Percentiles rank a stretch among this genome's conserved stretches.
Evolutionary conservation across 2,329 filamentous ascomycete genomes (phyloP).

Genomic region (Fusarium mundagurra): DNA sequence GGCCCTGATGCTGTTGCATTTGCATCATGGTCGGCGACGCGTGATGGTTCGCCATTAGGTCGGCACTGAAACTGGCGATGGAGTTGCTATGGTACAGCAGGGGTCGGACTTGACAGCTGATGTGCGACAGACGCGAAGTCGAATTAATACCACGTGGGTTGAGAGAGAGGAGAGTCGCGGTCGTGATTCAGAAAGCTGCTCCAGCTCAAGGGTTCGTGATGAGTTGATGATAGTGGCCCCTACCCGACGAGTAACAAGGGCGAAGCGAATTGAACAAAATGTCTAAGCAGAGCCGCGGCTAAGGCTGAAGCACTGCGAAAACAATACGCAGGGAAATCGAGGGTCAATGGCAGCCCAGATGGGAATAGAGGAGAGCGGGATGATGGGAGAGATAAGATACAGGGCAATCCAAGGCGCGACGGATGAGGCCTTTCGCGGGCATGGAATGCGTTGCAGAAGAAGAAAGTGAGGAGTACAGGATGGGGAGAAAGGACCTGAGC

Average conservation of each 20-base stretch:
- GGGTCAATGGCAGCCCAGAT: conserved; percentile 20
- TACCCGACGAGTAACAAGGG: conserved; percentile 15
- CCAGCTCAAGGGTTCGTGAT: conserved; percentile 18
- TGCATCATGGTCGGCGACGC: conserved; percentile 83
- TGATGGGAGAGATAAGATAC: conserved; percentile 14
- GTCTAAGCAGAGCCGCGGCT: conserved; percentile 24
- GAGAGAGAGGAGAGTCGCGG: not conserved
- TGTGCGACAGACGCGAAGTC: conserved; percentile 27
- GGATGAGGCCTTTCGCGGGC: conserved; percentile 47
- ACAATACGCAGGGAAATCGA: conserved; percentile 11
- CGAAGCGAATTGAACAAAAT: conserved; percentile 14
- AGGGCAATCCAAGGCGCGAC: conserved; percentile 32
- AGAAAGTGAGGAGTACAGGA: conserved; percentile 51
- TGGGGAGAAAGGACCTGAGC: conserved; percentile 54
- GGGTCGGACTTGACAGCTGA: conserved; percentile 4
- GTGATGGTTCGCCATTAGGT: conserved; percentile 78
- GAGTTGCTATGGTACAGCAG: conserved; percentile 27
- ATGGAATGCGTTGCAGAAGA: conserved; percentile 49
- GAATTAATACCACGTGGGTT: conserved; percentile 6
- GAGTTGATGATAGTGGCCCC: conserved; percentile 16
- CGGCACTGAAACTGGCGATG: conserved; percentile 21
- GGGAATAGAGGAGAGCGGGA: conserved; percentile 11
- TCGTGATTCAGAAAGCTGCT: conserved; percentile 29
- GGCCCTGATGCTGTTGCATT: conserved; percentile 69
- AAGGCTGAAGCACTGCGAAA: not conserved